phyloP scores from a whole-genome alignment of 2,329 filamentous ascomycete genomes.

The Fusarium subglutinans region DNA sequence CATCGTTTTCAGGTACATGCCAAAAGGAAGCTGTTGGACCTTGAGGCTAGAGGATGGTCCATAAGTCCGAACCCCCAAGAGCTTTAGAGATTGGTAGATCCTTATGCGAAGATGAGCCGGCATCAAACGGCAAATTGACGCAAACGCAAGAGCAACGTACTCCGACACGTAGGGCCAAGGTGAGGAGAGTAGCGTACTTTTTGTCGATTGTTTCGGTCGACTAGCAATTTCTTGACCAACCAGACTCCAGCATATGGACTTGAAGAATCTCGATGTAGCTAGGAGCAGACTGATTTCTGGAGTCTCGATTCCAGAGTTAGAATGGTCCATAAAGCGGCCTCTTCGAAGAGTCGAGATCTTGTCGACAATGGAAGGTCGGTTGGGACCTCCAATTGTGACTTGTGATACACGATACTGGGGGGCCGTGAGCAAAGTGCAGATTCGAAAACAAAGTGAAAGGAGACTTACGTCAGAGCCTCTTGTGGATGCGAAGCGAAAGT shows the following conservation, averaged over 20 bases:
- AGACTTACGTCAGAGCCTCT: neutral
- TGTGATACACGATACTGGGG: neutral
- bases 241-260: neutral
- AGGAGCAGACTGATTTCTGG: neutral
- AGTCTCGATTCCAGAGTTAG: neutral
- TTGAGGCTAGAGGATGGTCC: neutral
- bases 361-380: neutral
- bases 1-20: neutral
- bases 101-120: neutral
- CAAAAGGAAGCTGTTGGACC: neutral
- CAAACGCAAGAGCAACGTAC: neutral
- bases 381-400: neutral
- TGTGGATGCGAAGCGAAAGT: neutral
- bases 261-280: neutral
- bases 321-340: neutral
- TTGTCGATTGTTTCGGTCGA: neutral
- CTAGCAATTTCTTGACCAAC: neutral
- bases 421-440: neutral
- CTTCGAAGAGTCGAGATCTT: rapidly evolving
- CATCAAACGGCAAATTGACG: neutral
- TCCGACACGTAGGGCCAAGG: neutral
- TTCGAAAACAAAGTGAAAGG: neutral
- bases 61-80: neutral
- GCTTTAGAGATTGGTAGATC: neutral
- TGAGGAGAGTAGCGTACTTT: neutral